phyloP scores from a whole-genome alignment of 345 rosid genomes.

The Eucalyptus globulus region DNA sequence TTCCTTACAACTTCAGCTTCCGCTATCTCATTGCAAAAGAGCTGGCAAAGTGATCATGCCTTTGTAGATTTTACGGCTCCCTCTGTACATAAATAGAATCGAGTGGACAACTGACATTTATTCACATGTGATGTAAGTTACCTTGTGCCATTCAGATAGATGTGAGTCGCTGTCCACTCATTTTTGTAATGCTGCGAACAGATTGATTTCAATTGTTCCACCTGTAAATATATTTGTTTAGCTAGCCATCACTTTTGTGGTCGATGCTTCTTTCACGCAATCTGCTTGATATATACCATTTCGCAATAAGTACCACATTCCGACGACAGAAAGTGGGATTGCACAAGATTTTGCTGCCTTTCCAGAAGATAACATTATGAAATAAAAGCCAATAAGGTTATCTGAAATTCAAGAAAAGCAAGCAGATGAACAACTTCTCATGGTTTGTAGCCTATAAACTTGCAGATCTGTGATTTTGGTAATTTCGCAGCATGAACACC shows the following conservation, averaged over 20 bases:
- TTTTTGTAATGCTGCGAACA: background rate
- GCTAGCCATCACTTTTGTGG: background rate
- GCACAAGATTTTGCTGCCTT: background rate
- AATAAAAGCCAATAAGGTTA: background rate
- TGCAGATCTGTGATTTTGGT: background rate
- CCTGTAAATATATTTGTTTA: background rate
- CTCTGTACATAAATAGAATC: background rate
- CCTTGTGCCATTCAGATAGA: background rate
- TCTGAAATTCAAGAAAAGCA: background rate
- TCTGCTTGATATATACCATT: background rate
- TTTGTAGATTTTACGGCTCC: background rate
- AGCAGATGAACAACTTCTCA: background rate
- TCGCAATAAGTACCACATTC: background rate
- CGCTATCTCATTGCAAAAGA: slow-evolving; percentile 86
- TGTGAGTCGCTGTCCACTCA: background rate
- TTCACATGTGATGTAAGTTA: background rate
- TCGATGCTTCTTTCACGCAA: background rate
- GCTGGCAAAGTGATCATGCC: slow-evolving; percentile 32
- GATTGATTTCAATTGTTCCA: background rate
- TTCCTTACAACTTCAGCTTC: slow-evolving; percentile 75
- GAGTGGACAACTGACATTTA: background rate
- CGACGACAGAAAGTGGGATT: background rate
- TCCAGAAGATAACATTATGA: background rate
- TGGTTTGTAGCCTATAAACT: background rate
- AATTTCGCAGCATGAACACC: background rate